Evolutionary conservation across 495 filamentous ascomycete genomes (phyloP).

Genomic region (Beverwykella pulmonaria): DNA sequence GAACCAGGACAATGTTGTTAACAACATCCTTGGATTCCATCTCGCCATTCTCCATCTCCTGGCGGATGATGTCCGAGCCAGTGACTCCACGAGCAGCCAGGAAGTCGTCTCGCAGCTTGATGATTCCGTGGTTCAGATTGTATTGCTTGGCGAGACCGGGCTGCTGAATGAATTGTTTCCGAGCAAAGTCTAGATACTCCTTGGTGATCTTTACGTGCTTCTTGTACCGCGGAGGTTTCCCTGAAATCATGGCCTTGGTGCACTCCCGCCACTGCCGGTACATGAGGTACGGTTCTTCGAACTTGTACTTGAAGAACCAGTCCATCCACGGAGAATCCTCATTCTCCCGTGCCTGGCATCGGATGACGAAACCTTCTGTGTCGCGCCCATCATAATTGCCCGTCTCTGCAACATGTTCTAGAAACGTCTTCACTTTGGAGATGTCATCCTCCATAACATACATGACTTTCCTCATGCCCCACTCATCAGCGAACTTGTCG

Average conservation of each 20-base stretch:
- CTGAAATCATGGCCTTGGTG: slow-evolving; percentile 84
- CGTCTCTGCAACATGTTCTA: slow-evolving; percentile 79
- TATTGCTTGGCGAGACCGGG: slow-evolving; percentile 67
- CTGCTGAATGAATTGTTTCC: slow-evolving; percentile 67
- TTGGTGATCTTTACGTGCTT: slow-evolving; percentile 91
- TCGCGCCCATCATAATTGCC: slow-evolving; percentile 87
- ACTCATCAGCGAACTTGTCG: slow-evolving; percentile 84
- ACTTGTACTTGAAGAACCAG: slow-evolving; percentile 99
- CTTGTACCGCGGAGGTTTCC: slow-evolving; percentile 71
- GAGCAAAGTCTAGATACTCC: slow-evolving; percentile 82
- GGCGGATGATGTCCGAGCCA: slow-evolving; percentile 78
- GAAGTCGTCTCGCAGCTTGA: slow-evolving; percentile 83
- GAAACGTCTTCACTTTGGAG: slow-evolving; percentile 70
- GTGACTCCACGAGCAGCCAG: slow-evolving; percentile 76
- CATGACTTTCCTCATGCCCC: slow-evolving; percentile 91
- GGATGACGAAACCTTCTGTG: slow-evolving; percentile 95
- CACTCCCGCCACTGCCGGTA: slow-evolving; percentile 98
- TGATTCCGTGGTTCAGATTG: slow-evolving; percentile 92
- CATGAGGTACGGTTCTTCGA: slow-evolving; percentile 97
- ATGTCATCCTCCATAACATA: slow-evolving; percentile 77
- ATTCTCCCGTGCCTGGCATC: slow-evolving; percentile 69
- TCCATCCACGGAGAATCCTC: slow-evolving; percentile 62
- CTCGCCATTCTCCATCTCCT: slow-evolving; percentile 56
- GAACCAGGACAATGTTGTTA: slow-evolving; percentile 72
- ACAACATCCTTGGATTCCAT: slow-evolving; percentile 52